These are phyloP conservation scores for Lentithecium fluviatile DNA, from an alignment of 495 filamentous ascomycete species.

Conservation along the genomic window DNA sequence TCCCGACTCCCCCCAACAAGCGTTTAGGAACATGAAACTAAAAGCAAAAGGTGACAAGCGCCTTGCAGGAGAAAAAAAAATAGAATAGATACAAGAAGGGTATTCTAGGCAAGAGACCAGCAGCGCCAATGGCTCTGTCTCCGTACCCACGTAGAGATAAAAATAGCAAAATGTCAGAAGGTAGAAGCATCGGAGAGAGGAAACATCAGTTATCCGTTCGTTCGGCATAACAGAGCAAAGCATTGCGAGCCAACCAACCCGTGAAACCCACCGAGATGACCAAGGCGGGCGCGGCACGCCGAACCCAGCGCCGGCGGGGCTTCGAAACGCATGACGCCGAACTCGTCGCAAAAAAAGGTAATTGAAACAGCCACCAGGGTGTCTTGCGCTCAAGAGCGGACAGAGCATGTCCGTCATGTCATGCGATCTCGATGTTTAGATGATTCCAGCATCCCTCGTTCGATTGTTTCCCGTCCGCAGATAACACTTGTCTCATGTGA, in stretches of 20 bases:
- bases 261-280: too few species aligned
- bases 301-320: constrained; percentile 5
- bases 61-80: constrained; percentile 11
- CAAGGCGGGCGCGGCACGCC: too few species aligned
- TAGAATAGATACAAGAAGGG: constrained; percentile 37
- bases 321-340: constrained; percentile 16
- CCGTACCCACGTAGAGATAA: too few species aligned
- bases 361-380: constrained; percentile 34
- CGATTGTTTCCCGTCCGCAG: too few species aligned
- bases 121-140: constrained; percentile 6
- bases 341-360: constrained; percentile 10
- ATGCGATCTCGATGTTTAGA: too few species aligned
- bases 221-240: background rate
- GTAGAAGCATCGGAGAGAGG: background rate
- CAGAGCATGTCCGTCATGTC: background rate
- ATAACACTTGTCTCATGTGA: too few species aligned
- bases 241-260: background rate
- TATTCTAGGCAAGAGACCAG: constrained; percentile 8
- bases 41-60: constrained; percentile 9
- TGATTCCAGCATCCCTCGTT: too few species aligned
- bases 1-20: background rate
- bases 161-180: background rate
- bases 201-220: background rate
- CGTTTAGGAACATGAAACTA: background rate
- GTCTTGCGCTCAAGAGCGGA: background rate